Evolutionary conservation across 768 basidiomycete species (phyloP).

Genomic region (Leccinellum albellum): DNA sequence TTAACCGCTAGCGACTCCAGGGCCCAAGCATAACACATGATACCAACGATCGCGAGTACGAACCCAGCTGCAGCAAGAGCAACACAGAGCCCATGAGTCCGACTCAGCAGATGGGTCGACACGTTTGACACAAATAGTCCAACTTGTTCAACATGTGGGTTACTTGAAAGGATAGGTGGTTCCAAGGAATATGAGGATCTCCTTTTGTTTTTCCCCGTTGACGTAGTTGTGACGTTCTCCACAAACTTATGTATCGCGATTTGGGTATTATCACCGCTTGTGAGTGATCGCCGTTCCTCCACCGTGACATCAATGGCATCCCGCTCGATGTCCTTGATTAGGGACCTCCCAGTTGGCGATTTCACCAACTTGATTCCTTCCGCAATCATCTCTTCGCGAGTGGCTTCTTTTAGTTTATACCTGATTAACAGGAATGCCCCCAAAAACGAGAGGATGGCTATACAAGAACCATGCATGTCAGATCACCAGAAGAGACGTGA

Average conservation of each 20-base stretch:
- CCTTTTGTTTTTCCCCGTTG: background rate
- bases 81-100: slow-evolving; percentile 49
- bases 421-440: slow-evolving; percentile 54
- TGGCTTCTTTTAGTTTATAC: slow-evolving; percentile 53
- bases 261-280: background rate
- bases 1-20: slow-evolving; percentile 42
- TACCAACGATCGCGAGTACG: slow-evolving; percentile 45
- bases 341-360: slow-evolving; percentile 19
- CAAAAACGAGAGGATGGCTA: slow-evolving; percentile 46
- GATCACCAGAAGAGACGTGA: background rate
- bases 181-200: slow-evolving; percentile 12
- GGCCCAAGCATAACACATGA: slow-evolving; percentile 51
- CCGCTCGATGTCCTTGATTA: slow-evolving; percentile 12
- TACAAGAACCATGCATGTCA: background rate
- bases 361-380: slow-evolving; percentile 25
- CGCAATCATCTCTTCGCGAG: slow-evolving; percentile 41
- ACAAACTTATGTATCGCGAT: background rate
- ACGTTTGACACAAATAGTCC: too few relatives aligned
- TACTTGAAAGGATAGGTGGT: slow-evolving; percentile 36
- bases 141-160: slow-evolving; percentile 51
- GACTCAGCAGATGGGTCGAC: slow-evolving; percentile 43
- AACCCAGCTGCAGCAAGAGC: slow-evolving; percentile 46
- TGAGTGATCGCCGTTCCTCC: background rate
- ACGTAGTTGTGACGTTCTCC: background rate
- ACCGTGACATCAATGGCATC: background rate